A percentile compares a stretch with the other conserved stretches of the same genome.
These are phyloP conservation scores for Epichloe gansuensis DNA, from an alignment of 2,329 filamentous ascomycete genomes.

Conservation along the genomic window DNA sequence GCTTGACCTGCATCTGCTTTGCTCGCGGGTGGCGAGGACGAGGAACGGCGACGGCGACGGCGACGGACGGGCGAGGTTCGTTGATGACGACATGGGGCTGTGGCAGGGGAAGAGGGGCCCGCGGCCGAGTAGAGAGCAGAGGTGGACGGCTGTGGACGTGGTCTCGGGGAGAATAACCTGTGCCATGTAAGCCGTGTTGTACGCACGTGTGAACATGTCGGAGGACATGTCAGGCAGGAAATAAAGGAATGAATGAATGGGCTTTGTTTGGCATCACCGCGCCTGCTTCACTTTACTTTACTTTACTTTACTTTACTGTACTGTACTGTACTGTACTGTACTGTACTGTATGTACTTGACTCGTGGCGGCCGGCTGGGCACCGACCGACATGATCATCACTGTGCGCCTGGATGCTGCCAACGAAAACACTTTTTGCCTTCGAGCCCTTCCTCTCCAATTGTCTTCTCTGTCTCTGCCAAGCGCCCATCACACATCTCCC, in stretches of 20 bases:
- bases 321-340: too few species aligned
- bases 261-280: too few species aligned
- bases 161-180: slow-evolving; percentile 20
- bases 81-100: slow-evolving; percentile 35
- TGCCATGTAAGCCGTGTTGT: background rate
- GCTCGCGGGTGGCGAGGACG: slow-evolving; percentile 29
- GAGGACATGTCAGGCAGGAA: too few species aligned
- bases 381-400: too few species aligned
- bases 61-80: slow-evolving; percentile 9
- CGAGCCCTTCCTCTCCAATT: background rate
- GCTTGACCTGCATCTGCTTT: slow-evolving; percentile 41
- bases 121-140: slow-evolving; percentile 32
- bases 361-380: too few species aligned
- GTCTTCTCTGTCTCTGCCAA: background rate
- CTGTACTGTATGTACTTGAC: too few species aligned
- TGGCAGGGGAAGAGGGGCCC: slow-evolving; percentile 25
- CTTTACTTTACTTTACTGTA: too few species aligned
- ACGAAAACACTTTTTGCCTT: background rate
- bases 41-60: slow-evolving; percentile 1
- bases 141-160: slow-evolving; percentile 38
- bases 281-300: too few species aligned
- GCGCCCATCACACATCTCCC: background rate
- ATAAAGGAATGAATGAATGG: too few species aligned
- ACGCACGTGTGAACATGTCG: too few species aligned
- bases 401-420: slow-evolving; percentile 1